Conservation (phyloP, 805 yeast species). For the Saccharomyces cerevisiae region DNA sequence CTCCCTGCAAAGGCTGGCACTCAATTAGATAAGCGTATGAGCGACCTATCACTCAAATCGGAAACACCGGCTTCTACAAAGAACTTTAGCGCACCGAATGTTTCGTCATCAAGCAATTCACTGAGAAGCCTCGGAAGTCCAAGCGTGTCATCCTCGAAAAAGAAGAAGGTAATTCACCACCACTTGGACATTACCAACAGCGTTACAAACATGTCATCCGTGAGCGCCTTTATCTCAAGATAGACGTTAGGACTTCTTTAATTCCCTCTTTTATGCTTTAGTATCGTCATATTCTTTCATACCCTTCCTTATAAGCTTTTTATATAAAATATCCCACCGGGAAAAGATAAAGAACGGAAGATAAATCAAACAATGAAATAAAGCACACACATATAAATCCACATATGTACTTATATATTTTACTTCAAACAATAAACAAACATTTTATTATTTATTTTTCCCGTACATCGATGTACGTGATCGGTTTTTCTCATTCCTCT, state of each 20-base stretch:
- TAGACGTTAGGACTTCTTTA: slow-evolving; percentile 1
- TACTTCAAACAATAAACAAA: not conserved
- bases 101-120: slow-evolving; percentile 12
- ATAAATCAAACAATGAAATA: not conserved
- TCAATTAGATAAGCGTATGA: not conserved
- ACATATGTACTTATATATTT: not conserved
- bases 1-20: not conserved
- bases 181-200: slow-evolving; percentile 17
- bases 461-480: not conserved
- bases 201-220: slow-evolving; percentile 8
- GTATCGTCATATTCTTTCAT: not conserved
- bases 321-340: not conserved
- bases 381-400: not conserved
- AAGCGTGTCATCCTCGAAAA: slow-evolving; percentile 3
- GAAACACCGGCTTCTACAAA: not conserved
- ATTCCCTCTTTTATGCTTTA: slow-evolving; percentile 1
- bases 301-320: not conserved
- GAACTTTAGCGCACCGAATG: not conserved
- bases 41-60: slow-evolving; percentile 2
- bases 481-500: not conserved
- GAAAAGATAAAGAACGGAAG: not conserved
- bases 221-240: slow-evolving; percentile 13
- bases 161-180: slow-evolving; percentile 11
- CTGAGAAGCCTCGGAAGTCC: slow-evolving; percentile 9
- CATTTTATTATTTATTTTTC: not conserved